Conservation (phyloP, 23 red algal species). For the Gracilaria vermiculophylla region DNA sequence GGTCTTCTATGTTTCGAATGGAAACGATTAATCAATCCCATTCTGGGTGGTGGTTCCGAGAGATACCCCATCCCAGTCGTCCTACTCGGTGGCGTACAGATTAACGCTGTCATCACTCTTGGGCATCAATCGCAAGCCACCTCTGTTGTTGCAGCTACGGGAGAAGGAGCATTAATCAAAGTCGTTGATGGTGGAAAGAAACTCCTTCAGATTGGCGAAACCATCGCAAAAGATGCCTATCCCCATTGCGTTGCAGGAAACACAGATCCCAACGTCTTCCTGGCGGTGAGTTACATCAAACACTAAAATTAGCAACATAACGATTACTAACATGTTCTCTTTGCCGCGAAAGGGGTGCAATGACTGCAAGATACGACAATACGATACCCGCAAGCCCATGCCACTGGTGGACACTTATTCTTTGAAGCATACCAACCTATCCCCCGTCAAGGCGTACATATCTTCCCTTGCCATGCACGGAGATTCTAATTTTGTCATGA, state of each 20-base stretch:
- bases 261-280: neutral
- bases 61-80: neutral
- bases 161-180: neutral
- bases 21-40: neutral
- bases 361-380: conserved; percentile 14
- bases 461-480: conserved; percentile 19
- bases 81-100: neutral
- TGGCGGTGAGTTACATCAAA: conserved; percentile 9
- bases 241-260: conserved; percentile 1
- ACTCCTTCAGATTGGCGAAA: conserved; percentile 1
- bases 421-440: neutral
- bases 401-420: conserved; percentile 8
- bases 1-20: conserved; percentile 7
- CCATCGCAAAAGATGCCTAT: neutral
- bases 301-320: neutral
- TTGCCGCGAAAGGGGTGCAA: conserved; percentile 1
- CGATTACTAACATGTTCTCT: neutral
- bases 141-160: neutral
- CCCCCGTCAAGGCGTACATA: neutral
- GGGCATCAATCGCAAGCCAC: neutral
- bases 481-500: conserved; percentile 23
- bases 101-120: conserved; percentile 2
- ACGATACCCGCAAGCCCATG: neutral
- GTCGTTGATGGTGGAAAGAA: conserved; percentile 19
- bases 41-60: neutral